Evolutionary conservation across 306 rosid genomes (phyloP), one percentile per base, ranked within the genome.

Genomic region (Dryas octopetala): DNA sequence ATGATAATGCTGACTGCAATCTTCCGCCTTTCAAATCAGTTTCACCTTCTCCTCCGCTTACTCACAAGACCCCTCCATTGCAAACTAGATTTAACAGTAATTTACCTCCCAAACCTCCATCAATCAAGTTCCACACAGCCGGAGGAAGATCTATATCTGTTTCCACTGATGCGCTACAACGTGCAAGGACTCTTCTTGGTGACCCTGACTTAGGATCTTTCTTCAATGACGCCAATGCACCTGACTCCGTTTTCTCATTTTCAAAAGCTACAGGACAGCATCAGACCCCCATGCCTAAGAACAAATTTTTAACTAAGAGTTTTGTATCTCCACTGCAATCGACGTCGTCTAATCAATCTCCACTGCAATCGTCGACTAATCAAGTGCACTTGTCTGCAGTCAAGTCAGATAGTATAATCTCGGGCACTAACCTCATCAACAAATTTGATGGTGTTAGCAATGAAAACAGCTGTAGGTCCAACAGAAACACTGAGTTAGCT

Each of bases 101-200:
- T 40, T 75, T 81, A 14, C 71, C 76, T 46, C 73, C 60, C 59
- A 86, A 85, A 62, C 78, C 83, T 13, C 71, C 88, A 73, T 83
- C 94, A 44, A 68, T 94, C 67, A 91, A 87, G 70, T 91, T 94
- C 85, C 84, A 82, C 47, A 91, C 97, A 46, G 97, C 98, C 0
- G 96, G 97, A 10, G 96, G 96, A 76, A 91, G 91, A 84, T 91
- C 97, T 48, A 61, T 94, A 78, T 94, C 96, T 51, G 79, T 94
- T 76, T 91, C 97, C 6, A 81, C 80, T 65, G 88, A 85, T 68
- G 98, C 98, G 13, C 71, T 94, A 40, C 83, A 85, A 59, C 98
- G 93, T 52, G 98, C 98, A 44, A 85, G 86, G 83, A 85, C 80
- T 78, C 95, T 94, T 83, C 98, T 94, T 70, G 93, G 96, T 74